Base-by-base conservation (phyloP, 345 rosid species). In the Eucalyptus pauciflora region DNA sequence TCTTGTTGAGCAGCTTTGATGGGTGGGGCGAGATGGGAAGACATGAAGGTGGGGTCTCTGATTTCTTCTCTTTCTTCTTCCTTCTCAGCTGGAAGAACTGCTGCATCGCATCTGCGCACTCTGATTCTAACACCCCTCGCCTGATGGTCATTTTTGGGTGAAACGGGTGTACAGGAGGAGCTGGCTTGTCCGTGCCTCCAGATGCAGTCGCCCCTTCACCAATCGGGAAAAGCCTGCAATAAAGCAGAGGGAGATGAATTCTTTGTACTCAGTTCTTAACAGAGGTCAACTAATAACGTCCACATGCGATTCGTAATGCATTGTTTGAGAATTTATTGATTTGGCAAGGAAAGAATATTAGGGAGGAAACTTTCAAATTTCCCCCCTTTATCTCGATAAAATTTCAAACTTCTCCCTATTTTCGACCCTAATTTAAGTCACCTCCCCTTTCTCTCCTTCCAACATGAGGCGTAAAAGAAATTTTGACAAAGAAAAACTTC, bases 41-140 rank as follows among this genome's bases (percentile, higher is more conserved):
- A 81, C 93, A 87, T 8, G 95, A 93, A 17, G 96, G 93, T 71
- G 94, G 93, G 15, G 92, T 93, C 22, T 94, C 96, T 86, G 88
- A 89, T 67, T 86, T 92, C 93, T 94, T 94, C 87, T 87, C 93
- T 89, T 94, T 95, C 90, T 95, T 97, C 94, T 91, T 95, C 92
- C 99, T 95, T 91, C 99, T 92, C 76, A 94, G 94, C 93, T 96
- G 98, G 93, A 98, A 97, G 91, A 98, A 98, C 85, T 95, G 97
- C 62, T 95, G 97, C 99, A 98, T 98, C 79, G 86, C 90, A 88
- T 96, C 96, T 33, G 98, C 97, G 89, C 99, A 98, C 90, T 98
- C 97, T 29, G 95, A 89, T 86, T 93, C 96, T 85, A 98, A 90
- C 89, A 98, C 93, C 87, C 98, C 98, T 4, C 98, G 94, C 71